phyloP scores from a whole-genome alignment of 306 rosid species.

The Quercus rubra region DNA sequence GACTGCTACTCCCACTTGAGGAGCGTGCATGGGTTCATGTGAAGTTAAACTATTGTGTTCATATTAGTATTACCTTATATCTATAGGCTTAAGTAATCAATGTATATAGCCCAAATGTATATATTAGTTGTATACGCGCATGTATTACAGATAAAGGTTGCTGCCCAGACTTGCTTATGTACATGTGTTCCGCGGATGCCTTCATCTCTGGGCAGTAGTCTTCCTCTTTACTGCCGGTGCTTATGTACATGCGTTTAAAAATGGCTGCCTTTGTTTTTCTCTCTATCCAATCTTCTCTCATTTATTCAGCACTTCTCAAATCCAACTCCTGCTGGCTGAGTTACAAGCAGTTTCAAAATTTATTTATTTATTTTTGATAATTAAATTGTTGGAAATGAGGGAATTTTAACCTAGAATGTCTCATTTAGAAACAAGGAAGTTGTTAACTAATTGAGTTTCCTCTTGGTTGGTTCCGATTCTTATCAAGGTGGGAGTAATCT shows the following conservation, averaged over 20 bases:
- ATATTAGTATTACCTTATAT: not conserved
- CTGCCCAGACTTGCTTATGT: not conserved
- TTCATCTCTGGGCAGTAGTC: not conserved
- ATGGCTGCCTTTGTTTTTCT: not conserved
- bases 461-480: too few species aligned
- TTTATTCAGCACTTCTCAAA: too few species aligned
- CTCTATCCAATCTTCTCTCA: not conserved
- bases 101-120: not conserved
- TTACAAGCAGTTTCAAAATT: too few species aligned
- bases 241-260: not conserved
- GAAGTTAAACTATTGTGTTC: conserved; percentile 11
- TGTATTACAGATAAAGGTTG: not conserved
- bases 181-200: not conserved
- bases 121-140: not conserved
- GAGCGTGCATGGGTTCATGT: conserved; percentile 52
- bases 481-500: too few species aligned
- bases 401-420: too few species aligned
- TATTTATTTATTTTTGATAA: too few species aligned
- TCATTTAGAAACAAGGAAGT: too few species aligned
- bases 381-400: too few species aligned
- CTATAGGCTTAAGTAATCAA: not conserved
- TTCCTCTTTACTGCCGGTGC: not conserved
- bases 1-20: conserved; percentile 79
- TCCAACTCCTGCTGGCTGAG: too few species aligned
- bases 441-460: too few species aligned